Percentiles rank a stretch among this genome's conserved stretches.
phyloP scores from a whole-genome alignment of 192 early-diverging fungal species.

The Gaertneriomyces sp. region DNA sequence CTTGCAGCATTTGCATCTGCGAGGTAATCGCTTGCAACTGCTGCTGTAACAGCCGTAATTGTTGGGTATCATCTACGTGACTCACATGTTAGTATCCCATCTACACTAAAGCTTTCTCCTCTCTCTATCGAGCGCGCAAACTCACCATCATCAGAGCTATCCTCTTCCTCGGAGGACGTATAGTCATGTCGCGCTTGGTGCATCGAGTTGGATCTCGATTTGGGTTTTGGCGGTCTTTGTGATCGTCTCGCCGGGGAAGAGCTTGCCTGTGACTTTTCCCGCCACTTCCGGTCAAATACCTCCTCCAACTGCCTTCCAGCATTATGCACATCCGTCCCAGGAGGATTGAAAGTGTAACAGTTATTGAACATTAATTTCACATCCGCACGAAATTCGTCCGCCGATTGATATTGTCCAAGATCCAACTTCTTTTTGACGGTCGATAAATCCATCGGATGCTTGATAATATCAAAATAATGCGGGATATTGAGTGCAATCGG shows the following conservation, averaged over 20 bases:
- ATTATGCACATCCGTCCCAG: constrained; percentile 61
- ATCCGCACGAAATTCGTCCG: constrained; percentile 73
- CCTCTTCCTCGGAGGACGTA: constrained; percentile 22
- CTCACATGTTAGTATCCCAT: too few relatives aligned
- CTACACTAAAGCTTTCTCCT: too few relatives aligned
- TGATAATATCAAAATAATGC: constrained; percentile 79
- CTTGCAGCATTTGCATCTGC: constrained; percentile 28
- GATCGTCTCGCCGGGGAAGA: constrained; percentile 15
- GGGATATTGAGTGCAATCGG: constrained; percentile 78
- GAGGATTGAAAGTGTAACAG: constrained; percentile 79
- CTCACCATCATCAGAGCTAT: constrained; percentile 31
- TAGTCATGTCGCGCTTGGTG: constrained; percentile 10
- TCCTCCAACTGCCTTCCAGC: constrained; percentile 70
- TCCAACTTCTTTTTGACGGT: constrained; percentile 74
- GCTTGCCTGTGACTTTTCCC: constrained; percentile 25
- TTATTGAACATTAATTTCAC: constrained; percentile 78
- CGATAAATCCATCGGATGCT: constrained; percentile 83
- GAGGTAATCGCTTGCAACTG: constrained; percentile 21
- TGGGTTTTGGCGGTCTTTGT: constrained; percentile 9
- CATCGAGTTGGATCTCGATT: constrained; percentile 8
- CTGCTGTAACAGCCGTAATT: constrained; percentile 26
- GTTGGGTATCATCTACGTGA: constrained; percentile 12
- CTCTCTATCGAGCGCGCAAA: too few relatives aligned
- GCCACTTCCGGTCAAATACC: constrained; percentile 78
- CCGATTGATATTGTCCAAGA: constrained; percentile 54